Evolutionary conservation across 768 basidiomycete species (phyloP).

Genomic region (Pleurotus cornucopiae): DNA sequence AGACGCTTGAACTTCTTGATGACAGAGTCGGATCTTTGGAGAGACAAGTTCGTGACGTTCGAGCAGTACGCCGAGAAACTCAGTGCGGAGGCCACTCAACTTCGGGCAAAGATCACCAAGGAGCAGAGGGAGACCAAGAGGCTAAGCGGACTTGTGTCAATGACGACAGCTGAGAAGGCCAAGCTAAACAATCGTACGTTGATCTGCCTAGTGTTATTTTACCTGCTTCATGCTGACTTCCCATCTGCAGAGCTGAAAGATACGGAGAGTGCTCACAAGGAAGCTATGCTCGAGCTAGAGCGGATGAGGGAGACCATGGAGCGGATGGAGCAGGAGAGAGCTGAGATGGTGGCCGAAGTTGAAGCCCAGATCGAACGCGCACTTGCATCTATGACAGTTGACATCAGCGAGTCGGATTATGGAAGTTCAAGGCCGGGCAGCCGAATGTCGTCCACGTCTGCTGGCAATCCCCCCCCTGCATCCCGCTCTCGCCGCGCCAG

Average conservation of each 20-base stretch:
- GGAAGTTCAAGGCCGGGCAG: conserved; percentile 64
- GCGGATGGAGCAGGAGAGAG: conserved; percentile 81
- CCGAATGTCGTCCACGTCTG: conserved; percentile 58
- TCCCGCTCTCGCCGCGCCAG: conserved; percentile 58
- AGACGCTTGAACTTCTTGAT: conserved; percentile 87
- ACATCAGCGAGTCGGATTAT: conserved; percentile 72
- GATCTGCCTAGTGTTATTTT: neutral
- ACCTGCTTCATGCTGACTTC: neutral
- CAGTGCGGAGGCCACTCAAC: conserved; percentile 79
- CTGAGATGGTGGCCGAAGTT: conserved; percentile 89
- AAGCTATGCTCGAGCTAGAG: conserved; percentile 77
- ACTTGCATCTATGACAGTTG: conserved; percentile 80
- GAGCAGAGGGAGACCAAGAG: conserved; percentile 88
- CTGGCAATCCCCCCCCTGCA: conserved; percentile 17
- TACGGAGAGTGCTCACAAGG: conserved; percentile 77
- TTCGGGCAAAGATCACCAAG: conserved; percentile 84
- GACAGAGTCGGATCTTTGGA: conserved; percentile 88
- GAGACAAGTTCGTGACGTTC: conserved; percentile 91
- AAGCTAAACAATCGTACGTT: conserved; percentile 75
- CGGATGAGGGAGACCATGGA: conserved; percentile 85
- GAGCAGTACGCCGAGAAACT: conserved; percentile 93
- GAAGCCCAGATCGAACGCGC: conserved; percentile 89
- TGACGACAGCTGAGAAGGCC: conserved; percentile 75
- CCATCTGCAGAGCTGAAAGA: conserved; percentile 63
- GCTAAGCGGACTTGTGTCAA: conserved; percentile 70